Base-by-base conservation (phyloP, 345 rosid genomes). In the Passiflora organensis region DNA sequence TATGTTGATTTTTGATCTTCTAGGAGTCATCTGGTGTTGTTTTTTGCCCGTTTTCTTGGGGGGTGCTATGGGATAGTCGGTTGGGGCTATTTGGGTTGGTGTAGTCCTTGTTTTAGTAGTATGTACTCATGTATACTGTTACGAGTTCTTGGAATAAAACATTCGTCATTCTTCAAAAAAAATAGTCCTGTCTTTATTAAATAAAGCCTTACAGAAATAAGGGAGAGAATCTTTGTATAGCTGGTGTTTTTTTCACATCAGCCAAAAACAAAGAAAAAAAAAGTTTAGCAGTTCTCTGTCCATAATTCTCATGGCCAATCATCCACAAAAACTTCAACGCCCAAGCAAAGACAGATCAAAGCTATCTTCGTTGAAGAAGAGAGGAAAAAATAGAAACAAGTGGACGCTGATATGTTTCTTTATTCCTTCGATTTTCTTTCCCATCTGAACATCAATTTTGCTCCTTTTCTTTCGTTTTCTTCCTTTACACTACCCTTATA, bases 381-480 rank as follows among this genome's bases (percentile, higher is more conserved):
- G n/a, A n/a, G 37, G 43, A 13, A 51, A 56, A 65, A 62, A 68
- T 66, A 76, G 65, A 69, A 66, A 68, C 64, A 61, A 71, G 70
- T 71, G 52, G 68, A 19, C 59, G 58, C 45, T 72, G 43, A 16
- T 32, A n/a, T n/a, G 36, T 56, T 48, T 47, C 65, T 67, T 45
- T 51, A 44, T 58, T 58, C 59, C 64, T 41, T 52, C 59, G 43
- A 11, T 68, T 68, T 62, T 70, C 58, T 62, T 62, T 68, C 69
- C 58, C 71, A 60, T 53, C 73, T 74, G 67, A 24, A 55, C 48
- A 59, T 55, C 54, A 25, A 58, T 16, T 50, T 49, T 70, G 23
- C 32, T 67, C 53, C 21, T 38, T 51, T 28, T 45, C n/a, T 58
- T 47, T 19, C 21, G 2, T 49, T 13, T 9, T 18, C 15, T 20